These are phyloP conservation scores for Beauveria medogensis DNA, from an alignment of 2,329 filamentous ascomycete species.

Conservation along the genomic window DNA sequence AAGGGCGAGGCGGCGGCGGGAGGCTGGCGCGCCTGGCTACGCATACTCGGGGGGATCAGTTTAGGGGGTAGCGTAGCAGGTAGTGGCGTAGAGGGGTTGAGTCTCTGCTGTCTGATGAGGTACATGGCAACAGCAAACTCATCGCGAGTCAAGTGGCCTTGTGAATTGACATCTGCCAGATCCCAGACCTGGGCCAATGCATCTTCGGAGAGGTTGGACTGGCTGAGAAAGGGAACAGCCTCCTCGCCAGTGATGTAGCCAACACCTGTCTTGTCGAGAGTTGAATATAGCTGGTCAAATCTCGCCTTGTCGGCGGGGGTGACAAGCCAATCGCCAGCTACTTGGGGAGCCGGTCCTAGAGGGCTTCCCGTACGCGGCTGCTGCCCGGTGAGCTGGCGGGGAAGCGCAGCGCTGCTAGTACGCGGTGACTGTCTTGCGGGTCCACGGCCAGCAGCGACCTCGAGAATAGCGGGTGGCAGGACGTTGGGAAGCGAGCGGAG, in stretches of 20 bases:
- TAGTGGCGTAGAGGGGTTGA: slow-evolving; percentile 53
- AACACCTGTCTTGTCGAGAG: slow-evolving; percentile 69
- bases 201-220: slow-evolving; percentile 84
- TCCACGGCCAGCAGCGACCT: slow-evolving; percentile 70
- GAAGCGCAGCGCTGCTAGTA: slow-evolving; percentile 57
- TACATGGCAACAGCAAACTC: slow-evolving; percentile 98
- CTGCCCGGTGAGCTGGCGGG: slow-evolving; percentile 75
- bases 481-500: slow-evolving; percentile 72
- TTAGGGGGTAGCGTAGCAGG: slow-evolving; percentile 73
- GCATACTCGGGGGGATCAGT: slow-evolving; percentile 79
- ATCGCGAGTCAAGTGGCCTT: slow-evolving; percentile 75
- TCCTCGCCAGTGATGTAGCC: slow-evolving; percentile 91
- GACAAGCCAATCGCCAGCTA: slow-evolving; percentile 65
- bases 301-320: slow-evolving; percentile 74
- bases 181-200: slow-evolving; percentile 94
- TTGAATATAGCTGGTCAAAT: slow-evolving; percentile 80
- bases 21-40: slow-evolving; percentile 47
- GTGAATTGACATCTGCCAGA: slow-evolving; percentile 85
- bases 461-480: slow-evolving; percentile 79
- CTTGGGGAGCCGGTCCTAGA: slow-evolving; percentile 36
- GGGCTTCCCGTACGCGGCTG: slow-evolving; percentile 55
- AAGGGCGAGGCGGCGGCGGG: slow-evolving; percentile 36
- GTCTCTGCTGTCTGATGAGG: slow-evolving; percentile 82
- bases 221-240: slow-evolving; percentile 87
- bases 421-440: slow-evolving; percentile 42